Percentiles rank a stretch among this genome's conserved stretches.
These are phyloP conservation scores for Cicer bijugum DNA, from an alignment of 306 rosid species.

Conservation along the genomic window DNA sequence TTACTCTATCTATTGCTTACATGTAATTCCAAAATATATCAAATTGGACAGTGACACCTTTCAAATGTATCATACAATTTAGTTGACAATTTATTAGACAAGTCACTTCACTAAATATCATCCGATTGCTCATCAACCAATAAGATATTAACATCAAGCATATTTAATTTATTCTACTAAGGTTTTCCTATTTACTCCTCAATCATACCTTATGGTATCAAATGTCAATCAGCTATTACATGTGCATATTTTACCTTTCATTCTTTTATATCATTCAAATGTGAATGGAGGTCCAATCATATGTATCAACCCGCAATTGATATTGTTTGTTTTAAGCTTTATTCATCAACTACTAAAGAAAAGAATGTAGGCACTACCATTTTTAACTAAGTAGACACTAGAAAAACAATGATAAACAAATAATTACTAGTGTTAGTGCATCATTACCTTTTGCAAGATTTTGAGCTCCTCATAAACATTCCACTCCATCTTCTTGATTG, in stretches of 20 bases:
- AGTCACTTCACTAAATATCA: conserved; percentile 44
- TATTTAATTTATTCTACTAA: conserved; percentile 18
- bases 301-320: too few relatives aligned
- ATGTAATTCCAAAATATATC: not conserved
- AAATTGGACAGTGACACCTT: conserved; percentile 26
- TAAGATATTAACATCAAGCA: conserved; percentile 29
- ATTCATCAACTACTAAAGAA: too few relatives aligned
- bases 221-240: not conserved
- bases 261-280: not conserved
- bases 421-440: not conserved
- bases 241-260: not conserved
- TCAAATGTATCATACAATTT: conserved; percentile 7
- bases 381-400: not conserved
- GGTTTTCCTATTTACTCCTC: not conserved
- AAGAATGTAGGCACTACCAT: too few relatives aligned
- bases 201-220: not conserved
- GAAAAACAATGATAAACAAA: conserved; percentile 8
- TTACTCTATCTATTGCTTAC: too few relatives aligned
- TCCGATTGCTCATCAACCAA: conserved; percentile 32
- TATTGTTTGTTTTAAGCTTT: too few relatives aligned
- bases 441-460: conserved; percentile 90
- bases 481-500: conserved; percentile 98
- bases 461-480: conserved; percentile 92
- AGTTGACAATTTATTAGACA: conserved; percentile 26
- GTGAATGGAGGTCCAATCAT: too few relatives aligned